Evolutionary conservation across 305 asterid genomes (phyloP).

Genomic region (Rubia peregrina): DNA sequence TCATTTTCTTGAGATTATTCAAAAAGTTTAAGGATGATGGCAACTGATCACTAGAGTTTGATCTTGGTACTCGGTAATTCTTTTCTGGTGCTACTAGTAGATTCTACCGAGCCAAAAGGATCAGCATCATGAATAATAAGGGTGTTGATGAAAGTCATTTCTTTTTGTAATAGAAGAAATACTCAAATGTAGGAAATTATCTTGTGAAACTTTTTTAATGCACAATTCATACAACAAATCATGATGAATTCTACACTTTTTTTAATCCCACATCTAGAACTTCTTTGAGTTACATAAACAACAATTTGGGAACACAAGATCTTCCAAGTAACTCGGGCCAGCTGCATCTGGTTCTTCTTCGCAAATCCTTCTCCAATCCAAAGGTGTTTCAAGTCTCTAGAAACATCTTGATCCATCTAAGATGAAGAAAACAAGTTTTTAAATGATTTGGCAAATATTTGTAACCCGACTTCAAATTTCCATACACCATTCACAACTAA

Average conservation of each 20-base stretch:
- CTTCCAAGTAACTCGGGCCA: conserved; percentile 8
- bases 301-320: conserved; percentile 6
- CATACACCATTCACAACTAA: not conserved
- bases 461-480: conserved; percentile 13
- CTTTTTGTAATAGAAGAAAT: too few relatives aligned
- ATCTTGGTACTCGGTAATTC: not conserved
- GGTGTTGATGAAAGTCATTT: conserved; percentile 5
- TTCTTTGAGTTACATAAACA: not conserved
- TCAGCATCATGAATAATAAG: not conserved
- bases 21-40: too few relatives aligned
- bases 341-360: not conserved
- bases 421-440: conserved; percentile 16
- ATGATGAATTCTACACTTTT: conserved; percentile 10
- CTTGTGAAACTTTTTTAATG: not conserved
- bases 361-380: conserved; percentile 21
- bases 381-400: not conserved
- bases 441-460: conserved; percentile 9
- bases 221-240: conserved; percentile 14
- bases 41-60: not conserved
- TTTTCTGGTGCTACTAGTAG: not conserved
- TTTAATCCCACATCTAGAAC: not conserved
- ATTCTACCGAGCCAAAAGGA: not conserved
- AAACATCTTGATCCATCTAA: not conserved
- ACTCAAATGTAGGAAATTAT: not conserved
- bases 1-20: too few relatives aligned